phyloP scores from a whole-genome alignment of 2,329 filamentous ascomycete species.

The Alternaria panax region DNA sequence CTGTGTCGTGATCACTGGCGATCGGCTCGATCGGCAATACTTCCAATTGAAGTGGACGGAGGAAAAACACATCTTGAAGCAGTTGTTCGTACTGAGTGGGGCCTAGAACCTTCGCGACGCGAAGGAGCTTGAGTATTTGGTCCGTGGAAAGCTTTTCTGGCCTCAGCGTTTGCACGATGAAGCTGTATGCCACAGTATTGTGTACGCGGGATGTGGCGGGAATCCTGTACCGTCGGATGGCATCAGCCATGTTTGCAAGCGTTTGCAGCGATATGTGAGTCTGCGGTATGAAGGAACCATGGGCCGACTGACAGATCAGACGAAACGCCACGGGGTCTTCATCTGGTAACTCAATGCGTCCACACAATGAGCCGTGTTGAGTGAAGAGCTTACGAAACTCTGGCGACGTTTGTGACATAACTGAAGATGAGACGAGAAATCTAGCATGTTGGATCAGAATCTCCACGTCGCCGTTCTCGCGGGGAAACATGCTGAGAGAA shows the following conservation, averaged over 20 bases:
- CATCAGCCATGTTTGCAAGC: slow-evolving; percentile 9
- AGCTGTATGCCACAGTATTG: slow-evolving; percentile 9
- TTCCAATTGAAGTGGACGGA: neutral
- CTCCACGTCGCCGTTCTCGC: slow-evolving; percentile 8
- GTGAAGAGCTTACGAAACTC: slow-evolving; percentile 16
- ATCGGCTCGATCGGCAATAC: neutral
- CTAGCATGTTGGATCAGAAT: neutral
- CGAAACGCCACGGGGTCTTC: slow-evolving; percentile 11
- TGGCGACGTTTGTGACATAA: slow-evolving; percentile 7
- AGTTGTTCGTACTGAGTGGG: slow-evolving; percentile 3
- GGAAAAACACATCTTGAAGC: slow-evolving; percentile 12
- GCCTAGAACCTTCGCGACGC: slow-evolving; percentile 7
- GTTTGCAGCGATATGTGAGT: slow-evolving; percentile 13
- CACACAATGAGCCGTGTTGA: neutral
- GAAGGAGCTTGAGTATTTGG: slow-evolving; percentile 11
- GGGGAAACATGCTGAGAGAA: neutral
- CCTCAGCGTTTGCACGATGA: slow-evolving; percentile 7
- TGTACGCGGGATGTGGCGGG: slow-evolving; percentile 1
- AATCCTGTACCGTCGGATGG: slow-evolving; percentile 13
- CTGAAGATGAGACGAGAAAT: slow-evolving; percentile 11
- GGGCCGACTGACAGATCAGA: slow-evolving; percentile 15
- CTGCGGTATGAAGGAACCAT: slow-evolving; percentile 15
- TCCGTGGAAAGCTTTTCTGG: slow-evolving; percentile 8
- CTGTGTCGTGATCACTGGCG: neutral
- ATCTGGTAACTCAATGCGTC: slow-evolving; percentile 5